Percentiles rank a stretch among this genome's conserved stretches.
Evolutionary conservation across 106 monocot species (phyloP).

Genomic region (Agapanthus africanus): DNA sequence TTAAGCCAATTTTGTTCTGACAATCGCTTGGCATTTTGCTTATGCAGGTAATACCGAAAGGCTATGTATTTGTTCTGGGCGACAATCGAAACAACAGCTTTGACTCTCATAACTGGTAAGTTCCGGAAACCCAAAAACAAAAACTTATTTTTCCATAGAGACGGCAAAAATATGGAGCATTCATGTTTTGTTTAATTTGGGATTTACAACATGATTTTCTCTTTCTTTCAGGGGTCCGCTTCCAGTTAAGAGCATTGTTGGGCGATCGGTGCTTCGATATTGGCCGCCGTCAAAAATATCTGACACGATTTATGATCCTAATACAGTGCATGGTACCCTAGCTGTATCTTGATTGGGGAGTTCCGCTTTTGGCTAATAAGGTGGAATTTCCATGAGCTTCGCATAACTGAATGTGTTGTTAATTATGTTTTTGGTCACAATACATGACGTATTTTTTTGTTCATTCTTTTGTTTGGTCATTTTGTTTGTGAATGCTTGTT

Average conservation of each 20-base stretch:
- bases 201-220: background rate
- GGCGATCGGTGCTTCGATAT: constrained; percentile 81
- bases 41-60: constrained; percentile 80
- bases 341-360: background rate
- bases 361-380: background rate
- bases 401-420: background rate
- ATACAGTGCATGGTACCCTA: background rate
- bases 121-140: constrained; percentile 7
- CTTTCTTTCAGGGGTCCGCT: constrained; percentile 70
- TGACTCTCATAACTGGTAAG: constrained; percentile 91
- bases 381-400: background rate
- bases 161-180: background rate
- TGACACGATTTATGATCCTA: constrained; percentile 52
- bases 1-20: background rate
- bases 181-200: background rate
- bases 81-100: constrained; percentile 95
- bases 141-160: background rate
- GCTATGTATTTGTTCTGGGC: constrained; percentile 88
- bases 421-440: background rate
- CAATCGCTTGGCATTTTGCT: background rate
- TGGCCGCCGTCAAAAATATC: constrained; percentile 92
- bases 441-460: background rate
- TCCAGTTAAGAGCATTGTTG: constrained; percentile 77
- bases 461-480: background rate
- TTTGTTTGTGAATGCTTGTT: no score